Base-by-base conservation (phyloP, 805 yeast genomes). In the Saturnispora diversa region DNA sequence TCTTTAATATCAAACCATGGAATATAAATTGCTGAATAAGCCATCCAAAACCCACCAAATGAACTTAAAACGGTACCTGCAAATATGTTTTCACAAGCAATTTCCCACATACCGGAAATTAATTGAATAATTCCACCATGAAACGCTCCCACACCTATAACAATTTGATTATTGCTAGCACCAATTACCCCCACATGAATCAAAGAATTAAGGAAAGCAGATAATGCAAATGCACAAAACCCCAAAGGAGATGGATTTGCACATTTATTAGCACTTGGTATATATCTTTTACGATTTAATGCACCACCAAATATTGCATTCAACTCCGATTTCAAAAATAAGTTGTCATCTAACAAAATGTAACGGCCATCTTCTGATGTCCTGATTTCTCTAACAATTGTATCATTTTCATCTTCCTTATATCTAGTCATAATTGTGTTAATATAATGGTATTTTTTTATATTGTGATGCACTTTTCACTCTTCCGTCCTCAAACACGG, bases 231-330 rank as follows among this genome's bases (percentile, higher is more conserved):
- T 21, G 81, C 84, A 21, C 77, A 72, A 44, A 81, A 63, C 12
- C 87, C 90, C 46, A 81, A 63, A 16, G 88, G 88, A 32, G 82
- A 82, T 23, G 90, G 88, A 52, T 81, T 80, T 43, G 80, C 88
- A 63, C 72, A 67, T 45, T 69, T 69, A 50, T 79, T 77, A 7
- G 63, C 56, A 13, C 88, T 72, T 5, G 75, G 72, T n/a, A 72
- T 69, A 24, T 73, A 59, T 42, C 67, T 36, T 68, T 84, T 90
- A 21, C 92, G 85, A 50, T 78, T 78, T 55, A 83, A 64, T 15
- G 81, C 69, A 78, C 95, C 95, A 59, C 94, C 95, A 49, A 82
- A 82, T 2, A 88, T 88, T 23, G 60, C 60, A 34, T 65, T 61
- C 44, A 82, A 65, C 38, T 82, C 88, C 38, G 67, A 56, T 50